A percentile compares a stretch with the other conserved stretches of the same genome.
These are phyloP conservation scores for Psilocybe sp. DNA, from an alignment of 768 basidiomycete species.

Conservation along the genomic window DNA sequence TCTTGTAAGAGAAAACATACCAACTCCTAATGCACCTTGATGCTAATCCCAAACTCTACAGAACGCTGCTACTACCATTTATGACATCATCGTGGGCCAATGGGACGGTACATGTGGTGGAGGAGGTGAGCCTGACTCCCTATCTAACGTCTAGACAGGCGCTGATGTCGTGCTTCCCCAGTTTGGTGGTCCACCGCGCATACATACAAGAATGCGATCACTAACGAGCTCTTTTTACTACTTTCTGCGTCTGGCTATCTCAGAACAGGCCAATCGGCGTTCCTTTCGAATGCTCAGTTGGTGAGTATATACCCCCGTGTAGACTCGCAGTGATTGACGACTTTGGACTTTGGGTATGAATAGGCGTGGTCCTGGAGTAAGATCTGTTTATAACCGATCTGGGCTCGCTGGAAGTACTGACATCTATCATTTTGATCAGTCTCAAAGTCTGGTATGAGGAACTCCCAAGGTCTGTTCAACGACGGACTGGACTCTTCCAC, in stretches of 20 bases:
- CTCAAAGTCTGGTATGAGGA: slow-evolving; percentile 42
- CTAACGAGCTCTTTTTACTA: slow-evolving; percentile 55
- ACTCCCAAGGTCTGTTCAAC: slow-evolving; percentile 42
- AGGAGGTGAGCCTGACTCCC: slow-evolving; percentile 35
- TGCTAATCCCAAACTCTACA: slow-evolving; percentile 14
- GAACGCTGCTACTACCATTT: slow-evolving; percentile 46
- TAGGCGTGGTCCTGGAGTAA: slow-evolving; percentile 37
- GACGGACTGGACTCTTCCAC: slow-evolving; percentile 36
- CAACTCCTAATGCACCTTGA: neutral
- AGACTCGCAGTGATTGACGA: neutral
- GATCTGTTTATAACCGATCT: slow-evolving; percentile 8
- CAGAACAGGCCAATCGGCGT: slow-evolving; percentile 33
- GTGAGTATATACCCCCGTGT: slow-evolving; percentile 17
- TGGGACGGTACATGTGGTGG: slow-evolving; percentile 53
- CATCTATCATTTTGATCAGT: slow-evolving; percentile 27
- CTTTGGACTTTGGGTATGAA: neutral
- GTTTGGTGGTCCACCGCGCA: slow-evolving; percentile 59
- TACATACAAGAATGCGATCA: slow-evolving; percentile 59
- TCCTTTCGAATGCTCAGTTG: slow-evolving; percentile 47
- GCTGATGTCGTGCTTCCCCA: slow-evolving; percentile 11
- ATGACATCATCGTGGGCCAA: slow-evolving; percentile 47
- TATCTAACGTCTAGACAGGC: neutral
- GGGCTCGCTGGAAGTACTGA: neutral
- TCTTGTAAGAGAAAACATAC: slow-evolving; percentile 19
- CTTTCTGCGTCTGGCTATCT: slow-evolving; percentile 48